Percentiles rank a stretch among this genome's conserved stretches.
phyloP scores from a whole-genome alignment of 805 yeast genomes.

The Scheffersomyces coipomensis region DNA sequence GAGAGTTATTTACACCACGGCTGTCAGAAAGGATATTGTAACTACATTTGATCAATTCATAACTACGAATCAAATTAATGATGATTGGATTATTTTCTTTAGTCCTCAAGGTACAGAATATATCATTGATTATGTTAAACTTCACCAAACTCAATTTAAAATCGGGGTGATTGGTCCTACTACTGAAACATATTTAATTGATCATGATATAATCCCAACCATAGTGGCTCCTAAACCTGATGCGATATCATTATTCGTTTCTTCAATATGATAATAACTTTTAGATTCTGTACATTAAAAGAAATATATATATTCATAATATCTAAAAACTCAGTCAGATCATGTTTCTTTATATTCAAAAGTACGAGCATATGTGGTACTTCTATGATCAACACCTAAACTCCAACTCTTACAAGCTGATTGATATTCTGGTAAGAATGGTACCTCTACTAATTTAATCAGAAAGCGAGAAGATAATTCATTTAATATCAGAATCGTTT shows the following conservation, averaged over 20 bases:
- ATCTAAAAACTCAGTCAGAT: too few relatives aligned
- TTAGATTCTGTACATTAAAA: too few relatives aligned
- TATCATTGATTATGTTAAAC: conserved; percentile 46
- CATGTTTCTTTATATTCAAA: too few relatives aligned
- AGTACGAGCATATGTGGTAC: too few relatives aligned
- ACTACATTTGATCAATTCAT: conserved; percentile 26
- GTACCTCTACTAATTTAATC: too few relatives aligned
- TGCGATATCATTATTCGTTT: conserved; percentile 57
- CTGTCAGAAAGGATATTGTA: conserved; percentile 41
- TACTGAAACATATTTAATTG: conserved; percentile 60
- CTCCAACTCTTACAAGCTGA: too few relatives aligned
- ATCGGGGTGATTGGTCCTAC: conserved; percentile 94
- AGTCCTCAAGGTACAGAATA: conserved; percentile 85
- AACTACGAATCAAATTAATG: conserved; percentile 3
- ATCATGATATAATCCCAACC: conserved; percentile 53
- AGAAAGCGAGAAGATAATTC: too few relatives aligned
- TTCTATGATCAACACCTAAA: too few relatives aligned
- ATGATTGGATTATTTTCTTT: conserved; percentile 89
- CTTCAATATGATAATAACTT: too few relatives aligned
- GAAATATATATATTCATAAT: too few relatives aligned
- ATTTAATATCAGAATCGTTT: too few relatives aligned
- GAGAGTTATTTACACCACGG: conserved; percentile 68
- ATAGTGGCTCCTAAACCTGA: conserved; percentile 74
- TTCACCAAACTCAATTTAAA: conserved; percentile 21
- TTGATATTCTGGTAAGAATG: too few relatives aligned